These are phyloP conservation scores for Phaeosphaeria sp. DNA, from an alignment of 2,329 filamentous ascomycete species.

Conservation along the genomic window DNA sequence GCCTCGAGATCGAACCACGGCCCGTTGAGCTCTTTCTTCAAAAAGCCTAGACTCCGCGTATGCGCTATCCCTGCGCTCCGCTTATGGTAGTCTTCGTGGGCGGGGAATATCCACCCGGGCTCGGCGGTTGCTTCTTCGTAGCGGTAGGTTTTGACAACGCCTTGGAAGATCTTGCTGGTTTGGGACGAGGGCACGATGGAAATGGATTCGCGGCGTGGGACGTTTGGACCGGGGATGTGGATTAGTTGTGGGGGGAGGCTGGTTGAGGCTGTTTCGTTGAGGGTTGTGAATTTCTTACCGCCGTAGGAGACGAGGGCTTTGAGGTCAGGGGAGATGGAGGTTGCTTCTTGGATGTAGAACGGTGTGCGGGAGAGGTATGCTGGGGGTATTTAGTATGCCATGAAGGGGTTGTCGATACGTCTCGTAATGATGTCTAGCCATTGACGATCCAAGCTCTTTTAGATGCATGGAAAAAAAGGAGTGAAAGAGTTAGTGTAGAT, in stretches of 20 bases:
- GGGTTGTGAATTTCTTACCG: constrained; percentile 33
- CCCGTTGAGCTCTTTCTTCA: constrained; percentile 68
- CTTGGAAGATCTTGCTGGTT: constrained; percentile 8
- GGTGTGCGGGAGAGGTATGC: constrained; percentile 41
- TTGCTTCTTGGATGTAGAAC: constrained; percentile 40
- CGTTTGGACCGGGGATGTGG: constrained; percentile 31
- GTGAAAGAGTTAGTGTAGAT: not conserved
- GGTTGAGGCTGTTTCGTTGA: constrained; percentile 18
- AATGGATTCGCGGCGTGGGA: constrained; percentile 28
- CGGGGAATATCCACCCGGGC: constrained; percentile 35
- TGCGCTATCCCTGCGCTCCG: constrained; percentile 67
- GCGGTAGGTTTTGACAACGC: constrained; percentile 28
- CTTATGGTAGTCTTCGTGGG: constrained; percentile 49
- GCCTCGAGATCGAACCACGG: constrained; percentile 76
- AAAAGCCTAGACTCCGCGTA: constrained; percentile 68
- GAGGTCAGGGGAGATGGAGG: constrained; percentile 31
- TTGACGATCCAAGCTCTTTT: not conserved
- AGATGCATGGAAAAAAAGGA: not conserved
- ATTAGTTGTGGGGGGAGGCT: constrained; percentile 37
- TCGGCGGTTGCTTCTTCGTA: constrained; percentile 35
- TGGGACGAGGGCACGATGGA: constrained; percentile 24
- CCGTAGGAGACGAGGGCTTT: constrained; percentile 43
- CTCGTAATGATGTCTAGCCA: not conserved
- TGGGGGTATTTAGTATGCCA: constrained; percentile 6
- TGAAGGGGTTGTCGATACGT: not conserved